These are phyloP conservation scores for Pleurotus platypus DNA, from an alignment of 768 basidiomycete genomes.

Conservation along the genomic window DNA sequence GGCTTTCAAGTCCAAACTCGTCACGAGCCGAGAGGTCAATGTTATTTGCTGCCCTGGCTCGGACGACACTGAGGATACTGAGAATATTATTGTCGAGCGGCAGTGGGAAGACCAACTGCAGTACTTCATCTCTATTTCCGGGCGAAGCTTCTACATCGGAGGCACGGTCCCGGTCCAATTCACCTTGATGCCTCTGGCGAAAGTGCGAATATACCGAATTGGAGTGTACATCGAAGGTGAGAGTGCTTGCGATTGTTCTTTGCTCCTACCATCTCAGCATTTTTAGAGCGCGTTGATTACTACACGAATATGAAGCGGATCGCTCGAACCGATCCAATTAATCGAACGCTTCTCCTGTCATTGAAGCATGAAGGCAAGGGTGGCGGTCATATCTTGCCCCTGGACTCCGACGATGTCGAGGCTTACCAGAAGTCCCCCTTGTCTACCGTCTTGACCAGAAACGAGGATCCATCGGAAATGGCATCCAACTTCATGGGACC, in stretches of 20 bases:
- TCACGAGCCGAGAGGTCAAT: constrained; percentile 65
- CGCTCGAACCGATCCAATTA: constrained; percentile 65
- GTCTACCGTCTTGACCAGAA: constrained; percentile 40
- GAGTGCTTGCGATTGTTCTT: constrained; percentile 14
- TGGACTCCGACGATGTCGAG: constrained; percentile 64
- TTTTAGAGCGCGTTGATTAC: constrained; percentile 77
- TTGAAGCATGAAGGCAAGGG: constrained; percentile 46
- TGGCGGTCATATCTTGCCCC: constrained; percentile 69
- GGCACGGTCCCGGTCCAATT: constrained; percentile 77
- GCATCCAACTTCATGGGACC: constrained; percentile 65
- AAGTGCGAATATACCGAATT: constrained; percentile 77
- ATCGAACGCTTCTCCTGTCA: constrained; percentile 57
- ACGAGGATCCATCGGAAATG: constrained; percentile 51
- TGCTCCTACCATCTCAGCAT: background rate
- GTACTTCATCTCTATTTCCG: constrained; percentile 73
- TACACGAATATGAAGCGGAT: constrained; percentile 64
- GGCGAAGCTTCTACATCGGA: constrained; percentile 79
- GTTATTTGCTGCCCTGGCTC: constrained; percentile 76
- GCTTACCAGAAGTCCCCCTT: constrained; percentile 69
- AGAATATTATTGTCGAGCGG: constrained; percentile 79
- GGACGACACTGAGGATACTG: constrained; percentile 81
- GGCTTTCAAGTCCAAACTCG: constrained; percentile 68
- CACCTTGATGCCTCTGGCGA: constrained; percentile 78
- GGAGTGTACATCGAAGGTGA: constrained; percentile 78
- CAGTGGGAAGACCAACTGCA: constrained; percentile 89